Percentiles rank a stretch among this genome's conserved stretches.
These are phyloP conservation scores for Cercospora citrullina DNA, from an alignment of 2,329 filamentous ascomycete species.

Conservation along the genomic window DNA sequence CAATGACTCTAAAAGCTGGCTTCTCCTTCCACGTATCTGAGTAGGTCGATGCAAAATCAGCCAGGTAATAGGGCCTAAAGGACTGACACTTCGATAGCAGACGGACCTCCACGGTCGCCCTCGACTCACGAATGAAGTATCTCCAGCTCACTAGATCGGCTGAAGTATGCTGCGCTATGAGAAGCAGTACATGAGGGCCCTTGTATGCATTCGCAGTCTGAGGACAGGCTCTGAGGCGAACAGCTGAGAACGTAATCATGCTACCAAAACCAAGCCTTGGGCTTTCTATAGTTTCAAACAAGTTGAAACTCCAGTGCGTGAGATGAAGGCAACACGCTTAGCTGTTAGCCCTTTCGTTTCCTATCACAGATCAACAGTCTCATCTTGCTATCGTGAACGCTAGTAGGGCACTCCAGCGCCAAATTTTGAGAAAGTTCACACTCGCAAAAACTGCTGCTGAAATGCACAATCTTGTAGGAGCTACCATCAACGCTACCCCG, in stretches of 20 bases:
- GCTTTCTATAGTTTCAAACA: not conserved
- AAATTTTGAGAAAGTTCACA: too few species aligned
- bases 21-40: not conserved
- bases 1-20: too few species aligned
- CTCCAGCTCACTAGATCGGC: not conserved
- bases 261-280: not conserved
- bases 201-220: not conserved
- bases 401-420: too few species aligned
- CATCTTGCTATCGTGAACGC: too few species aligned
- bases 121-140: not conserved
- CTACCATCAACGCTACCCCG: too few species aligned
- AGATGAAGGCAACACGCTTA: not conserved
- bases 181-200: too few species aligned
- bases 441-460: too few species aligned
- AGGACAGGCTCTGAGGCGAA: not conserved
- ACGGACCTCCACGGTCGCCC: not conserved
- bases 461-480: too few species aligned
- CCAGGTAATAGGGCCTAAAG: not conserved
- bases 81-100: not conserved
- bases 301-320: not conserved
- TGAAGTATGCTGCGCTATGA: too few species aligned
- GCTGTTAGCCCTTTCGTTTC: too few species aligned
- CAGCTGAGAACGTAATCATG: not conserved
- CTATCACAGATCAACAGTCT: too few species aligned
- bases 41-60: not conserved